Evolutionary conservation across 2,329 filamentous ascomycete species (phyloP).

Genomic region (Colletotrichum sp.): DNA sequence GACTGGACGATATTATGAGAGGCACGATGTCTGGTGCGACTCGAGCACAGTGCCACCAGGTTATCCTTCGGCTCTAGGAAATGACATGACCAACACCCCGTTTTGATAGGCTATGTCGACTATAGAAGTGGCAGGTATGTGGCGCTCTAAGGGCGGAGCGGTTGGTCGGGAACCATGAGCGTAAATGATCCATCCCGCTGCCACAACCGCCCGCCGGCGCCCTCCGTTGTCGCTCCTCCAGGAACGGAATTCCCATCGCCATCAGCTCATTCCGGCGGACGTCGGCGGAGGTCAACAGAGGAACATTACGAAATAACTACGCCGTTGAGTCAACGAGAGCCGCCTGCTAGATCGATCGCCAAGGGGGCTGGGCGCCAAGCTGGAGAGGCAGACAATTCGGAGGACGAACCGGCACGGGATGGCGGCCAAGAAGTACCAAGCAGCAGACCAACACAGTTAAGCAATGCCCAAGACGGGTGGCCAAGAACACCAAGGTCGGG

Average conservation of each 20-base stretch:
- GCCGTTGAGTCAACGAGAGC: neutral
- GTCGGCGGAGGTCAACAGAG: neutral
- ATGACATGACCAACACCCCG: neutral
- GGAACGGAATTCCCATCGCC: neutral
- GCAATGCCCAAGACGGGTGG: conserved; percentile 13
- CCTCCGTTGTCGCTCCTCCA: neutral
- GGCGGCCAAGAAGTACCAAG: neutral
- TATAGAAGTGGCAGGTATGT: neutral
- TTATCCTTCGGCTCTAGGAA: neutral
- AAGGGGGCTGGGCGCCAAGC: conserved; percentile 12
- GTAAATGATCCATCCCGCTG: conserved; percentile 7
- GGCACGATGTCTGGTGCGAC: neutral
- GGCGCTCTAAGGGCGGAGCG: neutral
- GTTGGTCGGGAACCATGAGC: neutral
- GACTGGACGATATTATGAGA: conserved; percentile 4
- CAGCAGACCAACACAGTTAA: neutral
- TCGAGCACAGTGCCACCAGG: neutral
- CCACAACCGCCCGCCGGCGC: neutral
- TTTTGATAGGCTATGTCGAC: neutral
- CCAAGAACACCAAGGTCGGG: conserved; percentile 15
- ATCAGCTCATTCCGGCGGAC: neutral
- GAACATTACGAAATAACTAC: neutral
- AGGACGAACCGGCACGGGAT: neutral
- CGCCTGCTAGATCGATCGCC: conserved; percentile 12
- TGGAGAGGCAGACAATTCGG: neutral